Evolutionary conservation across 441 rosid genomes (phyloP), one percentile per base, ranked within the genome.

Genomic region (Populus hybrid): DNA sequence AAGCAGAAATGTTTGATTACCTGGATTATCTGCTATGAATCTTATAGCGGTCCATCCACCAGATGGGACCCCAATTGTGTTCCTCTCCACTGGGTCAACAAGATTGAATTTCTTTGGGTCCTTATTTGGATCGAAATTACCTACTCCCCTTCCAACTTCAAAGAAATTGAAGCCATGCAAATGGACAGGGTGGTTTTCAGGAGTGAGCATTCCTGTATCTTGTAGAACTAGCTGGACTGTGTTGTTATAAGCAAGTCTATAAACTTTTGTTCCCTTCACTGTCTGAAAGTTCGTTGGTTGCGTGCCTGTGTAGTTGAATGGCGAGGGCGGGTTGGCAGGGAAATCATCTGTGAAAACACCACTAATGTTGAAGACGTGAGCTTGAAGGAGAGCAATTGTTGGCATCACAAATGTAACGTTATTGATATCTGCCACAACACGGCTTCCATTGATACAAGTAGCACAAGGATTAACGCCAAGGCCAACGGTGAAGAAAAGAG

Each of bases 21-120:
- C 99, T 69, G 99, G 99, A 84, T 93, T 95, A 85, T 95, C 98
- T 0, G 95, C 95, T 64, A 87, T 80, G 85, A 95, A 95, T 84
- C 99, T 84, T 57, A 95, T 91, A 23, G 90, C 98, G 3, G 89
- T 85, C 98, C 99, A 94, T 63, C 99, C 99, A 70, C 95, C 99
- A 1, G 97, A 75, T 21, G 97, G 95, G 65, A 91, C 98, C 23
- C 97, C 98, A 8, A 91, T 74, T 2, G 99, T 95, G 87, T 94
- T 95, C 82, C 99, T 90, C 81, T 95, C 98, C 8, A 94, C 94
- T 12, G 97, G 98, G 76, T 95, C 98, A 6, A 89, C 88, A 34
- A 94, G 91, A 82, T 94, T 92, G 72, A 94, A 94, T 34, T 83
- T 93, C 64, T 81, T 77, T 2, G 95, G 89, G 80, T 94, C 97